These are phyloP conservation scores for Echinosophora koreensis DNA, from an alignment of 306 rosid genomes.

Conservation along the genomic window DNA sequence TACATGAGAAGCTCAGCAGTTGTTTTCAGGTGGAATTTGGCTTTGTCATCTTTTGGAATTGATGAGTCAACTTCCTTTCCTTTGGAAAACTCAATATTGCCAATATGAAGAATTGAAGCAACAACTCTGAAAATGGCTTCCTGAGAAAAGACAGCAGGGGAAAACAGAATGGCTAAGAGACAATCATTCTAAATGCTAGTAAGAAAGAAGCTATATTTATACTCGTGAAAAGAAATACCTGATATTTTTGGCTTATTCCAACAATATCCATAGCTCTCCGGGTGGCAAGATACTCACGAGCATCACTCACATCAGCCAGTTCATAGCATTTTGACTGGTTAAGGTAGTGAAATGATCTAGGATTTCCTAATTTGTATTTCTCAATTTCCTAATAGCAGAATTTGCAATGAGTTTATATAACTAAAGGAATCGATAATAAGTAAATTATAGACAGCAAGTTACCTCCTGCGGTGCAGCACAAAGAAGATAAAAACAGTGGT, in stretches of 20 bases:
- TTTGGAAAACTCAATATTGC: constrained; percentile 76
- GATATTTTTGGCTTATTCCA: constrained; percentile 89
- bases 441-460: constrained; percentile 40
- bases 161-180: constrained; percentile 42
- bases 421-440: constrained; percentile 23
- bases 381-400: constrained; percentile 80
- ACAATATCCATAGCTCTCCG: constrained; percentile 99
- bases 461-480: constrained; percentile 99
- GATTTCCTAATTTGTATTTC: constrained; percentile 89
- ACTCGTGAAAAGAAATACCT: constrained; percentile 66
- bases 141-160: constrained; percentile 55
- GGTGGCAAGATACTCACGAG: constrained; percentile 96
- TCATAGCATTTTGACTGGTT: constrained; percentile 94
- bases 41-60: constrained; percentile 84
- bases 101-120: constrained; percentile 94
- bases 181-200: constrained; percentile 37
- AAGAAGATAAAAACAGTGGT: constrained; percentile 97
- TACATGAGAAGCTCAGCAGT: constrained; percentile 95
- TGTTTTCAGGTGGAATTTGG: constrained; percentile 89
- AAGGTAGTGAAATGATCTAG: constrained; percentile 91
- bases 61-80: constrained; percentile 94
- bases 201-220: constrained; percentile 39
- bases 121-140: constrained; percentile 97
- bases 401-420: constrained; percentile 39
- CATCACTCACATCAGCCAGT: constrained; percentile 86